Evolutionary conservation across 306 rosid species (phyloP).

Genomic region (Albizia julibrissin): DNA sequence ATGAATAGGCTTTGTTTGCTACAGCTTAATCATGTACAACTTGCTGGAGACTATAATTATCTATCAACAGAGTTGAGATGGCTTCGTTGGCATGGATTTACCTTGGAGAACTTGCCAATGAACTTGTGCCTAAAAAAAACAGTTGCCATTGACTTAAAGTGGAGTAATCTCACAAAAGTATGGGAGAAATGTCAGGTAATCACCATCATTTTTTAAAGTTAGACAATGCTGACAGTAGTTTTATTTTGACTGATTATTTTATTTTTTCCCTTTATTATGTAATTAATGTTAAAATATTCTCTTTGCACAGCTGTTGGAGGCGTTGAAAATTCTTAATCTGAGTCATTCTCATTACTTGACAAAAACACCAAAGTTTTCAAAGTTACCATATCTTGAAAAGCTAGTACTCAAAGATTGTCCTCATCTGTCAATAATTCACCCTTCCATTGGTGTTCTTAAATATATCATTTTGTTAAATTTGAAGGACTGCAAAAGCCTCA

Average conservation of each 20-base stretch:
- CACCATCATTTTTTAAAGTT: neutral
- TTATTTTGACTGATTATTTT: neutral
- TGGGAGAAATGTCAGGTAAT: neutral
- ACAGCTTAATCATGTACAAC: neutral
- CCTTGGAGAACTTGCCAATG: neutral
- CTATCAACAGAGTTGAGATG: neutral
- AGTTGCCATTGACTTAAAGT: neutral
- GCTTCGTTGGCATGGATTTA: constrained; percentile 3
- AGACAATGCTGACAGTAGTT: neutral
- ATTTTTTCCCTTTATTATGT: neutral
- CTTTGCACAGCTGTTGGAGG: neutral
- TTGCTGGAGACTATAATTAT: neutral
- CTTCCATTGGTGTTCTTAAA: neutral
- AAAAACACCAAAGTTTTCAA: neutral
- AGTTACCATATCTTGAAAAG: neutral
- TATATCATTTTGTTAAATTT: neutral
- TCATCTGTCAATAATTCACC: neutral
- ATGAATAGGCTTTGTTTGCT: neutral
- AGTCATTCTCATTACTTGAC: constrained; percentile 1
- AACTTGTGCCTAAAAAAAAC: neutral
- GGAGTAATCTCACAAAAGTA: neutral
- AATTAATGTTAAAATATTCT: neutral
- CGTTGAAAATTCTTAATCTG: neutral
- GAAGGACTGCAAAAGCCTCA: neutral
- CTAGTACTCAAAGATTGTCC: neutral